These are phyloP conservation scores for Phellinidium pouzarii DNA, from an alignment of 1,284 basidiomycete species.

Conservation along the genomic window DNA sequence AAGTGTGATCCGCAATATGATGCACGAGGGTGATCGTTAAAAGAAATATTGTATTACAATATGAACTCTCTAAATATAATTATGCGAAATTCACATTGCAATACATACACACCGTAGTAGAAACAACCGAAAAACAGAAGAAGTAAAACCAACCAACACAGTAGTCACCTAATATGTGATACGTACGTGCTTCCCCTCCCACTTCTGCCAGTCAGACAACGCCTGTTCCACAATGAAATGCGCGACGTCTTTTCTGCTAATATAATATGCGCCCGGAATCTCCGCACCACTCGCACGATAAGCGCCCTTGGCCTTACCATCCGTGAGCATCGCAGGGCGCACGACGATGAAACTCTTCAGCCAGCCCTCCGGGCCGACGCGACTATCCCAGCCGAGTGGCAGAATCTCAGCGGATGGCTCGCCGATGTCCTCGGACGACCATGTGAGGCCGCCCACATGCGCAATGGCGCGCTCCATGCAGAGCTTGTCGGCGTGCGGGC, in stretches of 20 bases:
- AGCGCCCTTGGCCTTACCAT: conserved; percentile 48
- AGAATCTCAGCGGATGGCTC: conserved; percentile 25
- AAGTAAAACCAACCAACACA: not conserved
- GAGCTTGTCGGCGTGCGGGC: conserved; percentile 51
- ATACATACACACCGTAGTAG: too few species aligned
- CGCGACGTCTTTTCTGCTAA: conserved; percentile 56
- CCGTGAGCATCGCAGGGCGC: conserved; percentile 49
- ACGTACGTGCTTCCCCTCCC: conserved; percentile 24
- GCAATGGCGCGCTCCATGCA: conserved; percentile 44
- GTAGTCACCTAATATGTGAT: conserved; percentile 6
- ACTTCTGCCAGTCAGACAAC: conserved; percentile 44
- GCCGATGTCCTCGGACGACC: conserved; percentile 26
- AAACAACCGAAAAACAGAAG: not conserved
- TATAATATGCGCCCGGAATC: conserved; percentile 38
- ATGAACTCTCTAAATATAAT: too few species aligned
- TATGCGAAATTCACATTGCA: too few species aligned
- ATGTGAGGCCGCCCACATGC: conserved; percentile 39
- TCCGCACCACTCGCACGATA: conserved; percentile 26
- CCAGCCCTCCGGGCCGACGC: conserved; percentile 28
- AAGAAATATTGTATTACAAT: too few species aligned
- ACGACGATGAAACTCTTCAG: conserved; percentile 43
- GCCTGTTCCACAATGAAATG: conserved; percentile 55
- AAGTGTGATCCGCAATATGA: too few species aligned
- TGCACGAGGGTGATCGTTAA: too few species aligned
- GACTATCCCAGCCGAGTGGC: conserved; percentile 19